These are phyloP conservation scores for Trametes coccinea DNA, from an alignment of 768 basidiomycete genomes.

Conservation along the genomic window DNA sequence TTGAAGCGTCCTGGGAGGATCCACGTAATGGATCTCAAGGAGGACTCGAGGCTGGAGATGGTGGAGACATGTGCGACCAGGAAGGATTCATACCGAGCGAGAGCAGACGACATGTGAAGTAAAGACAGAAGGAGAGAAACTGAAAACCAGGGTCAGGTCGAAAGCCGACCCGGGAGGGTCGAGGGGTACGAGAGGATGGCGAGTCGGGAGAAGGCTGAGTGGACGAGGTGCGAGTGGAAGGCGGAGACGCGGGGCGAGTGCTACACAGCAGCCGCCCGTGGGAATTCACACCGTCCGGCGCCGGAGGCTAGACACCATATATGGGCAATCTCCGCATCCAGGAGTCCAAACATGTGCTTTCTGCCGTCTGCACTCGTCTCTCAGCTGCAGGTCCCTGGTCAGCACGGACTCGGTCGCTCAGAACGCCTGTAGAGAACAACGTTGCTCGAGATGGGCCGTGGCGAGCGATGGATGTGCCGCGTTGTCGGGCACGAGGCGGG, in stretches of 20 bases:
- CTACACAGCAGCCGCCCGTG: background rate
- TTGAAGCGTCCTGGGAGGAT: constrained; percentile 95
- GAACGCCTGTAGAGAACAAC: background rate
- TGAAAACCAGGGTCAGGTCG: constrained; percentile 5
- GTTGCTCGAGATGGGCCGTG: background rate
- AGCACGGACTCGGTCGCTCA: background rate
- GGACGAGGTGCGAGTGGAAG: no score
- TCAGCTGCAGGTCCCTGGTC: background rate
- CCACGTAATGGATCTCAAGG: constrained; percentile 90
- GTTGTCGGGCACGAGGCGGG: constrained; percentile 3
- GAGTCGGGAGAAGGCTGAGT: constrained; percentile 1
- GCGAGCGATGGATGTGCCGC: background rate
- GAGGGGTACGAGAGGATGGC: constrained; percentile 6
- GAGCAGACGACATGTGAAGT: constrained; percentile 55
- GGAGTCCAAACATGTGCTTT: background rate
- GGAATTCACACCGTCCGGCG: constrained; percentile 12
- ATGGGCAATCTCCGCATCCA: background rate
- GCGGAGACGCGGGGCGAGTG: constrained; percentile 2
- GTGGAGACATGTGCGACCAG: constrained; percentile 83
- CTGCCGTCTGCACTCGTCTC: background rate
- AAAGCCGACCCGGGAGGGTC: constrained; percentile 21
- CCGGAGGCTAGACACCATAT: constrained; percentile 7
- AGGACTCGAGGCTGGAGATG: constrained; percentile 86
- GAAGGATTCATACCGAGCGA: constrained; percentile 79
- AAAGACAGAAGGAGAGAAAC: constrained; percentile 16